phyloP scores from a whole-genome alignment of 2,329 filamentous ascomycete species.

The Exophiala phaeomuriformis region DNA sequence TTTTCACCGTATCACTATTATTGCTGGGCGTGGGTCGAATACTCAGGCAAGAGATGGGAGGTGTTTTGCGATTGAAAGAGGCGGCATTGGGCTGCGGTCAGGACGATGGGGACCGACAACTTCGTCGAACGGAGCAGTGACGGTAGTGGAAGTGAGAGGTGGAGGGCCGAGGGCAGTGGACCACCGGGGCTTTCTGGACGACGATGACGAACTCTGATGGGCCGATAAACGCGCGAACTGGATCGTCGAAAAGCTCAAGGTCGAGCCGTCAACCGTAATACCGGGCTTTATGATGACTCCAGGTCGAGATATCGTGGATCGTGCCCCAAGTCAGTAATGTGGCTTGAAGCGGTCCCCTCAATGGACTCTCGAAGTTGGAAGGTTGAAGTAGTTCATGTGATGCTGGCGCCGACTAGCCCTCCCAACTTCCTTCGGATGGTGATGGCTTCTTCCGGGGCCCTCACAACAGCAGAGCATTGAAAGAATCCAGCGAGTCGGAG shows the following conservation, averaged over 20 bases:
- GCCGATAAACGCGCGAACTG: background rate
- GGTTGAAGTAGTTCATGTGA: too few species aligned
- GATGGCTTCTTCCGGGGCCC: too few species aligned
- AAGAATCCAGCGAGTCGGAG: too few species aligned
- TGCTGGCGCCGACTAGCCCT: too few species aligned
- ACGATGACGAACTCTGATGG: conserved; percentile 6
- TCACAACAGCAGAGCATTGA: too few species aligned
- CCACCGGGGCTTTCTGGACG: background rate
- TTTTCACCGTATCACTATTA: background rate
- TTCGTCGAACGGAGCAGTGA: background rate
- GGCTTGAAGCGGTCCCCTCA: too few species aligned
- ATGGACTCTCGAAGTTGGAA: too few species aligned
- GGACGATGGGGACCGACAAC: background rate
- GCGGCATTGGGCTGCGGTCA: background rate
- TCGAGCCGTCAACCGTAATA: background rate
- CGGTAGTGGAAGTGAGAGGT: background rate
- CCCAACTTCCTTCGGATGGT: too few species aligned
- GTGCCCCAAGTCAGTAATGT: too few species aligned
- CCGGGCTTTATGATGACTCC: background rate
- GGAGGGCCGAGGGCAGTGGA: conserved; percentile 1
- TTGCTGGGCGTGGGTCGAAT: background rate
- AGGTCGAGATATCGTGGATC: background rate
- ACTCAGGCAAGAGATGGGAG: background rate
- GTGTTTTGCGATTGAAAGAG: background rate
- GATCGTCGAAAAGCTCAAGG: background rate